Evolutionary conservation across 2,329 filamentous ascomycete genomes (phyloP), one percentile per base, ranked within the genome.

Genomic region (Curvularia eragrostidis): DNA sequence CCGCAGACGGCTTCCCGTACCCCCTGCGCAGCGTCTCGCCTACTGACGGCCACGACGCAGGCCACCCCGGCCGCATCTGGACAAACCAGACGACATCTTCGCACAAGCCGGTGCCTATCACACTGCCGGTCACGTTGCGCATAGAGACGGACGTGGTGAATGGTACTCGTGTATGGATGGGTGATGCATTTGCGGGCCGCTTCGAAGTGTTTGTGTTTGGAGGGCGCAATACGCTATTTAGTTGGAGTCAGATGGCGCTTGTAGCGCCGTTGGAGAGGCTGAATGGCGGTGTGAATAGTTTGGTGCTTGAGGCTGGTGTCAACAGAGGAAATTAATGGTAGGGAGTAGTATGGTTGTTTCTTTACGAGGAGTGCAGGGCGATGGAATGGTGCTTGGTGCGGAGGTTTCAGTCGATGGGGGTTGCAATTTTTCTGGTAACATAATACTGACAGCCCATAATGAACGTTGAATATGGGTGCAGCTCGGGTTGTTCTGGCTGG

Each of bases 201-300:
- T 85, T 85, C 51, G 83, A 85, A 60, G 83, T 84, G 0, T 84
- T 83, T 57, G 79, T 85, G 0, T 85, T 78, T 61, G 83, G 83
- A 0, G 83, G 83, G 1, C 76, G 75, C 30, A 85, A 85, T 54
- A 79, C 75, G 7, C 56, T 79, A 47, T 82, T 83, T 46, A 84
- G 81, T 30, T 85, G 83, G 83, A 83, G 79, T 58, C 83, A 84
- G 67, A 85, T 85, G 83, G 82, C 83, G 1, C 80, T 85, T 64
- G 83, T 84, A 12, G 83, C 82, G 8, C 82, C 82, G 0, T 54
- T 84, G 36, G 74, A 82, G 7, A 57, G 42, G 1, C 48, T 76
- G 3, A 52, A 67, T 12, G 76, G 77, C 1, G 74, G 69, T 0
- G 52, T 77, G 24, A 60, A 70, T 53, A 32, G 12, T 1, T 1